Base-by-base conservation (phyloP, 768 basidiomycete genomes). In the Tylopilus balloui region DNA sequence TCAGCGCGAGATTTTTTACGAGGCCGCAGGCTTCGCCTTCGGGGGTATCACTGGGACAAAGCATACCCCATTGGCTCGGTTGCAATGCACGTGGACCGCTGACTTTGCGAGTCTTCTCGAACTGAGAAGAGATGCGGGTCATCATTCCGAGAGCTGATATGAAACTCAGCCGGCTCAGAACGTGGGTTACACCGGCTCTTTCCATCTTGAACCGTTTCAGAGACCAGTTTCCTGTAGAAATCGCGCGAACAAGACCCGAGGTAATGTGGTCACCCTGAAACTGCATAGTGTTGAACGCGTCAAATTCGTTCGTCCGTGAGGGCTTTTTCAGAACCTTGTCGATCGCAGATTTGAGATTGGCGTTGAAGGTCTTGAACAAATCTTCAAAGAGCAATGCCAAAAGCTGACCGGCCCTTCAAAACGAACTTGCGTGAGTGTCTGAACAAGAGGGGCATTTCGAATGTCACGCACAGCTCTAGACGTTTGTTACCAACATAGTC, bases 401-500 rank as follows among this genome's bases (percentile, higher is more conserved):
- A 14, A 99, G 78, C 64, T 98, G 96, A 31, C 96, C 96, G 40
- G 96, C 96, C 45, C 94, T 97, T 50, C 35, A 10, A 62, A 53
- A 91, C 23, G 28, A 45, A 38, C 50, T 48, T 21, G 34, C 11
- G 37, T 60, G 37, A 58, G 51, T 39, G 42, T 49, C 32, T 32
- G 21, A 46, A 47, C 20, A 43, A 44, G 46, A 12, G 15, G 35
- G 31, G 47, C 14, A 47, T 35, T 49, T 39, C 46, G 48, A 39
- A 36, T 29, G 43, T 37, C 6, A 77, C 88, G 63, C 67, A 96
- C 95, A 99, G 79, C 71, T 99, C 96, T 37, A 99, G 72, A 41
- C 96, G 89, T 69, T 99, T 99, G 71, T 99, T 99, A 41, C 96
- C 96, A 50, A 99, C 96, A 65, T 99, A 99, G 69, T 99, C 96